These are phyloP conservation scores for Lepraria neglecta DNA, from an alignment of 495 filamentous ascomycete genomes.

Conservation along the genomic window DNA sequence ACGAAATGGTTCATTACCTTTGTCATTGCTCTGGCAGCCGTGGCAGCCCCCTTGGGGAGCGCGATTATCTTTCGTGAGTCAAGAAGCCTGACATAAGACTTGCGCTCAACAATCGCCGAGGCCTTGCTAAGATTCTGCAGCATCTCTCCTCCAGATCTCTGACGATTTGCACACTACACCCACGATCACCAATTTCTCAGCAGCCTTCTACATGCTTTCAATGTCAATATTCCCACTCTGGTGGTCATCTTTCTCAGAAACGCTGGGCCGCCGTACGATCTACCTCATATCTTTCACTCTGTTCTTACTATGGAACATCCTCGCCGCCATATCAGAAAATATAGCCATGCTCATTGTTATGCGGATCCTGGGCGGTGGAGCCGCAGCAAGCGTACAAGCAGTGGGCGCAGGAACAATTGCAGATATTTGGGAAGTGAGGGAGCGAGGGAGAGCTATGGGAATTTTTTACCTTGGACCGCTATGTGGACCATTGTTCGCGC, in stretches of 20 bases:
- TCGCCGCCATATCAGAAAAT: conserved; percentile 65
- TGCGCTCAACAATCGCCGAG: conserved; percentile 10
- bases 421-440: conserved; percentile 78
- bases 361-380: conserved; percentile 74
- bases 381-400: conserved; percentile 77
- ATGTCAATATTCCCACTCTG: conserved; percentile 91
- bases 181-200: conserved; percentile 74
- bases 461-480: conserved; percentile 88
- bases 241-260: conserved; percentile 91
- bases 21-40: conserved; percentile 67
- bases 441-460: conserved; percentile 84
- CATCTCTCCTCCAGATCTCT: conserved; percentile 65
- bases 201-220: conserved; percentile 81
- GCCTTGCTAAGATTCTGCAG: conserved; percentile 33
- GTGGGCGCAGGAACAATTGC: conserved; percentile 91
- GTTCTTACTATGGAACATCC: conserved; percentile 69
- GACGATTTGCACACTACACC: conserved; percentile 56
- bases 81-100: not conserved
- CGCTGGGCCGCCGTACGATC: conserved; percentile 73
- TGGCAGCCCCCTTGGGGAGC: conserved; percentile 76
- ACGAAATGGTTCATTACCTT: conserved; percentile 85
- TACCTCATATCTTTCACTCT: conserved; percentile 77
- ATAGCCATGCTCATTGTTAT: conserved; percentile 84
- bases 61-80: conserved; percentile 75
- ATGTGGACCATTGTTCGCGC: conserved; percentile 76